Percentiles rank a stretch among this genome's conserved stretches.
phyloP scores from a whole-genome alignment of 495 filamentous ascomycete species.

The Aspergillus nanangensis region DNA sequence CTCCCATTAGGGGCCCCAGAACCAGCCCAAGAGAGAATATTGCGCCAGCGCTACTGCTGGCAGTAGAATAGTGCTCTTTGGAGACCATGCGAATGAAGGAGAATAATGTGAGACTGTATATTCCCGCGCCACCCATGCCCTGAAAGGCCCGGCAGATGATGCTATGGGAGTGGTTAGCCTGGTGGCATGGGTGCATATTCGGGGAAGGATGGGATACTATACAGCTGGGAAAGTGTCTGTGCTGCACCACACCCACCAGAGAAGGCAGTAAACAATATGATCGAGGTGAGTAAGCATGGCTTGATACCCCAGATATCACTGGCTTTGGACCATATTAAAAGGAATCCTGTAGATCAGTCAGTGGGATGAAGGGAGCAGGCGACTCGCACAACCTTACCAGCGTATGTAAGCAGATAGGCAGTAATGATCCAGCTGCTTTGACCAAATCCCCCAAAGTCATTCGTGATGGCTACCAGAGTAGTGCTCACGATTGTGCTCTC shows the following conservation, averaged over 20 bases:
- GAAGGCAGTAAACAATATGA: constrained; percentile 49
- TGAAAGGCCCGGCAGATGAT: constrained; percentile 50
- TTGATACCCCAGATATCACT: constrained; percentile 54
- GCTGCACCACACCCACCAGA: constrained; percentile 51
- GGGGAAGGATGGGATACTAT: constrained; percentile 8
- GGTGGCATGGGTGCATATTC: constrained; percentile 7
- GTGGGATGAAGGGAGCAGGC: no score
- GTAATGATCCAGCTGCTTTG: constrained; percentile 51
- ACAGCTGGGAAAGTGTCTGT: constrained; percentile 47
- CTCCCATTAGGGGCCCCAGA: constrained; percentile 43
- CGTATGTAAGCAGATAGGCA: constrained; percentile 50
- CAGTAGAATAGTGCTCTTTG: constrained; percentile 5
- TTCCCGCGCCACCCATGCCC: constrained; percentile 48
- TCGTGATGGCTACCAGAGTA: constrained; percentile 49
- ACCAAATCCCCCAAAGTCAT: constrained; percentile 42
- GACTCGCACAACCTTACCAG: no score
- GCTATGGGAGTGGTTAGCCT: constrained; percentile 13
- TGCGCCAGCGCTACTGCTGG: constrained; percentile 7
- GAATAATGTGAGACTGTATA: constrained; percentile 49
- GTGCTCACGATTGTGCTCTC: constrained; percentile 61
- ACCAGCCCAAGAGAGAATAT: constrained; percentile 17
- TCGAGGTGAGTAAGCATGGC: constrained; percentile 37
- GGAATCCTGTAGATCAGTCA: constrained; percentile 34
- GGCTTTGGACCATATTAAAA: constrained; percentile 50
- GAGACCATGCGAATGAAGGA: constrained; percentile 50